Evolutionary conservation across 306 rosid genomes (phyloP).

Genomic region (Arachis stenosperma): DNA sequence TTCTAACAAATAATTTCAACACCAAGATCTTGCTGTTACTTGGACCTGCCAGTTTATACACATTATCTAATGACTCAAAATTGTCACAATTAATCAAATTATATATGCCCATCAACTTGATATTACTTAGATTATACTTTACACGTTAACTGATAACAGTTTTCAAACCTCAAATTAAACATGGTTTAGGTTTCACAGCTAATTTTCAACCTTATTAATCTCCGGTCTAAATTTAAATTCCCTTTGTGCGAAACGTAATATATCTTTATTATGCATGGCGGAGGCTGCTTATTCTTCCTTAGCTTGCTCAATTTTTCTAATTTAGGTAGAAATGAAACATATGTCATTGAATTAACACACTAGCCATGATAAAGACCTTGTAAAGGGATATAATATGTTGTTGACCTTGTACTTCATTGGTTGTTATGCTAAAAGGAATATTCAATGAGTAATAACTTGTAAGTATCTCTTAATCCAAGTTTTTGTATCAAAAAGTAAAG

Average conservation of each 20-base stretch:
- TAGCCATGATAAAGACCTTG: background rate
- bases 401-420: background rate
- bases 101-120: too few relatives aligned
- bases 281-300: background rate
- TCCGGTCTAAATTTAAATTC: background rate
- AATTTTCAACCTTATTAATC: too few relatives aligned
- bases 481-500: too few relatives aligned
- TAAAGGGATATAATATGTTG: background rate
- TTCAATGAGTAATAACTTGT: background rate
- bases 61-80: too few relatives aligned
- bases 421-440: background rate
- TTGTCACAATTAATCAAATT: too few relatives aligned
- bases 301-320: conserved; percentile 2
- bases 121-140: too few relatives aligned
- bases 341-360: background rate
- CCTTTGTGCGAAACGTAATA: background rate
- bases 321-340: background rate
- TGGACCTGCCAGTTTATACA: too few relatives aligned
- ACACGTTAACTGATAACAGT: background rate
- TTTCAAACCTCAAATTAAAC: background rate
- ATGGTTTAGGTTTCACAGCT: too few relatives aligned
- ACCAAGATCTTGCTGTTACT: too few relatives aligned
- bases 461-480: too few relatives aligned
- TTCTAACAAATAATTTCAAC: too few relatives aligned
- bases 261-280: background rate